Base-by-base conservation (phyloP, 148 eudicot genomes). In the Rhododendron ferrugineum region DNA sequence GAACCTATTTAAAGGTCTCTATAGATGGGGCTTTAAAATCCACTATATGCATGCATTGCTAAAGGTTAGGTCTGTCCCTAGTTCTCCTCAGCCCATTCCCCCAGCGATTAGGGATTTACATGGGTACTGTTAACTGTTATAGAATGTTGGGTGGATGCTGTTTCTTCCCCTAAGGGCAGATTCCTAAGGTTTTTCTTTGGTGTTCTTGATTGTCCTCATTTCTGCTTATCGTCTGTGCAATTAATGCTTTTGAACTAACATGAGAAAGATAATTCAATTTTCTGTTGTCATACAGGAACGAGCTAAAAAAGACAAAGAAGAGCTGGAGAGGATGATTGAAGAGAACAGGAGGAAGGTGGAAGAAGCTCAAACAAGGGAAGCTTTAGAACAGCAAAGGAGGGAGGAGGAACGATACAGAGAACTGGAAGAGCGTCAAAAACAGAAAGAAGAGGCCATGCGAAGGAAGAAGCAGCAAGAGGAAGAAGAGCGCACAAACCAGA, bases 321-420 rank as follows among this genome's bases (percentile, higher is more conserved):
- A 93, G 90, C 87, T 95, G 62, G 97, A 93, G 86, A 91, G 89
- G 88, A 88, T 94, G 94, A 86, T 94, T 78, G 96, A 95, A 87
- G 97, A 96, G 86, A 94, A 96, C 64, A 89, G 90, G 85, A 90
- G 93, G 83, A 93, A 89, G 93, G 87, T 94, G 56, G 97, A 93
- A 89, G 98, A 94, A 90, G 93, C 96, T 62, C 96, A 94, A 81
- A 91, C 93, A 88, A 83, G 83, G 87, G 99, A 95, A 93, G 98
- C 96, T 84, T 36, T 93, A 62, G 94, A 96, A 90, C 98, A 94
- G 86, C 93, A 93, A 87, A 85, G 89, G 90, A 90, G 86, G 89
- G 99, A 96, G 89, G 99, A 96, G 86, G 93, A 93, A 82, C 94
- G 99, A 6, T 95, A 96, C 82, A 78, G 94, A 62, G 95, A 95